phyloP scores from a whole-genome alignment of 345 rosid genomes.

The Ceriops decandra region DNA sequence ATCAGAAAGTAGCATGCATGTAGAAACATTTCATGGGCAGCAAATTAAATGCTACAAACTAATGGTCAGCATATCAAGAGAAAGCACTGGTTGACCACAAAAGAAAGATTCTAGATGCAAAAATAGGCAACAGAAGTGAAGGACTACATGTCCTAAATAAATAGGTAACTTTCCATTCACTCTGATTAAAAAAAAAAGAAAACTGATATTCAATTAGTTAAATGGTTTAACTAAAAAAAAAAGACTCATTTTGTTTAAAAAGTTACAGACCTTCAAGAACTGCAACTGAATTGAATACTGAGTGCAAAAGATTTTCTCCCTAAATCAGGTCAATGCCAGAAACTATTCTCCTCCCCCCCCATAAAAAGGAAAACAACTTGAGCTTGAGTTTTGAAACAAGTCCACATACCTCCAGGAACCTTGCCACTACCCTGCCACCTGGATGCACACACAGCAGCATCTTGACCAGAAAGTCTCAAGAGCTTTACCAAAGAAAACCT shows the following conservation, averaged over 20 bases:
- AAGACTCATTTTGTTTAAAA: constrained; percentile 40
- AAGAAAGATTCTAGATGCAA: too few relatives aligned
- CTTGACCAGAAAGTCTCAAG: constrained; percentile 68
- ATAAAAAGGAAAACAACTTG: neutral
- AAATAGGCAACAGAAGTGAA: too few relatives aligned
- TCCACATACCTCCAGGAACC: constrained; percentile 83
- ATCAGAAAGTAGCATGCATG: neutral
- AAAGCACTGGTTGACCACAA: too few relatives aligned
- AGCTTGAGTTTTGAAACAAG: neutral
- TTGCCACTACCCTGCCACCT: constrained; percentile 83
- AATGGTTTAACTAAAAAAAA: constrained; percentile 33
- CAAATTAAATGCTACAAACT: too few relatives aligned
- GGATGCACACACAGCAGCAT: constrained; percentile 80
- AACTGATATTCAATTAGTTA: constrained; percentile 31
- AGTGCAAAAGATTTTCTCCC: neutral
- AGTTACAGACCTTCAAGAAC: too few relatives aligned
- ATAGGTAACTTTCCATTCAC: too few relatives aligned
- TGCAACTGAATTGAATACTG: too few relatives aligned
- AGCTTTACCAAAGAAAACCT: constrained; percentile 74
- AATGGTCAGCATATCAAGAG: too few relatives aligned
- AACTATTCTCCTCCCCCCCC: neutral
- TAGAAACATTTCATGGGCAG: neutral
- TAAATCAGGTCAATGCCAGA: neutral
- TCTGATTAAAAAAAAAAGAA: constrained; percentile 33
- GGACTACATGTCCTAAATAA: too few relatives aligned